These are phyloP conservation scores for Setaria viridis DNA, from an alignment of 202 grass and related monocot species.

Conservation along the genomic window DNA sequence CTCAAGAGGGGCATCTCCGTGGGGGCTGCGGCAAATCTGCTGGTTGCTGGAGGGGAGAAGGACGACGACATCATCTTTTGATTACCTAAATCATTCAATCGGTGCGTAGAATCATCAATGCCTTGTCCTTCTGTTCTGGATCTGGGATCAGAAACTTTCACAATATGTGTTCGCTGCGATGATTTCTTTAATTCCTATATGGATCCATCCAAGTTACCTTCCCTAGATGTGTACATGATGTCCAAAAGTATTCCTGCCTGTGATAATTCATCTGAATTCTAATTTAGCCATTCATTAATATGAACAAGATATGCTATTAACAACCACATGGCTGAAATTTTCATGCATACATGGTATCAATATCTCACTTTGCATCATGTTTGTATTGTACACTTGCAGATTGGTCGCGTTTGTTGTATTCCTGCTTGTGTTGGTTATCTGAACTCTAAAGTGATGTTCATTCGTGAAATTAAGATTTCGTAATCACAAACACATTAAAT, in stretches of 20 bases:
- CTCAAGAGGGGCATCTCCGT: conserved; percentile 78
- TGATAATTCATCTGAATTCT: conserved; percentile 1
- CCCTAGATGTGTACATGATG: neutral
- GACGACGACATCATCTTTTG: conserved; percentile 93
- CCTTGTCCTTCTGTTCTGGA: conserved; percentile 4
- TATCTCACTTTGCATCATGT: neutral
- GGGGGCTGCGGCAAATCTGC: conserved; percentile 53
- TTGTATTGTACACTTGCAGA: neutral
- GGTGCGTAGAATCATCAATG: conserved; percentile 41
- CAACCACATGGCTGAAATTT: neutral
- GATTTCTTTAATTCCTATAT: conserved; percentile 1
- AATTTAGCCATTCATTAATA: neutral
- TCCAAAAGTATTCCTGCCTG: neutral
- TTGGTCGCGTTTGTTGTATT: neutral
- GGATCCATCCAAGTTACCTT: neutral
- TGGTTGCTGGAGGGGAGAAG: conserved; percentile 58
- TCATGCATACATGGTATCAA: neutral
- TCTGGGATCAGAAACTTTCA: conserved; percentile 15
- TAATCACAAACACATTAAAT: neutral
- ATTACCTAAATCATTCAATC: conserved; percentile 38
- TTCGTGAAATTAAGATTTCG: neutral
- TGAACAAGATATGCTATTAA: neutral
- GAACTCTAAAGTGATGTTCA: neutral
- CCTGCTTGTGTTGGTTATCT: neutral
- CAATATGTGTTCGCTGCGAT: neutral